Evolutionary conservation across 2,329 filamentous ascomycete species (phyloP), one percentile per base, ranked within the genome.

Genomic region (Zymoseptoria pseudotritici): DNA sequence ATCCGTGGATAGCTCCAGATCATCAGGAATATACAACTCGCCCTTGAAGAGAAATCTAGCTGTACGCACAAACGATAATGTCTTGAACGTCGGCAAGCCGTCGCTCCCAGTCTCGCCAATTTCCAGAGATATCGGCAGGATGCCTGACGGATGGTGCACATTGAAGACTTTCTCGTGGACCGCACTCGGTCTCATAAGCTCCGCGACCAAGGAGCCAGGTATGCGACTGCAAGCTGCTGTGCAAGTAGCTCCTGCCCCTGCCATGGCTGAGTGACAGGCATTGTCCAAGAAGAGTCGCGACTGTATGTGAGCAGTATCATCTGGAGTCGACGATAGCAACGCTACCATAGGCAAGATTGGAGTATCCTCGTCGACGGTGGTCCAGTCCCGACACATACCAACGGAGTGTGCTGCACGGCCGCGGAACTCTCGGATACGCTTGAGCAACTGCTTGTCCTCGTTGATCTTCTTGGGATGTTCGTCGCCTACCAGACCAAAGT

Each of bases 291-390:
- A 64, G 20, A 66, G 53, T 22, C 64, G 29, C 9, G 58, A 59
- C 36, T 62, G 60, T 9, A 64, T 58, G 22, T 63, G 62, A 29
- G 61, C 63, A 36, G 58, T 56, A 13, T 53, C 29, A n/a, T 54
- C 50, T 4, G 57, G 29, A 21, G 46, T 26, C 50, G 55, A 53
- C 8, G 62, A 65, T 2, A 65, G 53, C 7, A 64, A 50, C 5
- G 60, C 58, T 4, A 64, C 54, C 62, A 65, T 65, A 2, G 62
- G 63, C 26, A 65, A n/a, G 11, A 63, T 63, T 6, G 63, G 61
- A 13, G 61, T 59, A 4, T 63, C 61, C 26, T 62, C 20, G 20
- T 65, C 63, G 21, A 62, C 63, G 3, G 56, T 63, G 8, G 53
- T 57, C 54, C 56, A 58, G 29, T 58, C 53, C 2, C 57, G 57